phyloP scores from a whole-genome alignment of 441 rosid species.

The Omphalea diandra region DNA sequence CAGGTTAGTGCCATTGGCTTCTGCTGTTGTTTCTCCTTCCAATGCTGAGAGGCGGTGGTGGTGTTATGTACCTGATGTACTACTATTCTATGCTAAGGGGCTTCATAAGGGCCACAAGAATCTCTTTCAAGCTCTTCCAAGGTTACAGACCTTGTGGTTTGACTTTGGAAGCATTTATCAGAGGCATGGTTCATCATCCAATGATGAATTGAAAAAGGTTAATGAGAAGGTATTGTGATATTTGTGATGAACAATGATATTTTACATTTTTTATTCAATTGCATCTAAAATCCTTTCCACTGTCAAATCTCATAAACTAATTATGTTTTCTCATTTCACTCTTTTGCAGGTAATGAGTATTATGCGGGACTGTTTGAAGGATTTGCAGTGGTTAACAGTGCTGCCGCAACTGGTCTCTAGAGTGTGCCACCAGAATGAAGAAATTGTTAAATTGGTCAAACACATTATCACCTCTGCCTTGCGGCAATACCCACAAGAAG shows the following conservation, averaged over 20 bases:
- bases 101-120: constrained; percentile 94
- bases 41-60: constrained; percentile 80
- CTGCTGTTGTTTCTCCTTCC: constrained; percentile 41
- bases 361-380: constrained; percentile 96
- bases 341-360: constrained; percentile 75
- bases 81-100: constrained; percentile 91
- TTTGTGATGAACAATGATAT: background rate
- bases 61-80: constrained; percentile 72
- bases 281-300: constrained; percentile 6
- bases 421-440: constrained; percentile 97
- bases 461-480: constrained; percentile 85
- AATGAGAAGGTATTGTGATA: constrained; percentile 60
- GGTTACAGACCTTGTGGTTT: constrained; percentile 97
- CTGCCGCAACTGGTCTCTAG: constrained; percentile 98
- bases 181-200: constrained; percentile 50
- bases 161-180: constrained; percentile 91
- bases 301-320: constrained; percentile 10
- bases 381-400: constrained; percentile 97
- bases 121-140: constrained; percentile 99
- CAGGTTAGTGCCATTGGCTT: constrained; percentile 46
- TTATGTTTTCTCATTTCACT: constrained; percentile 15
- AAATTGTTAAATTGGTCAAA: constrained; percentile 77
- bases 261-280: background rate
- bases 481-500: constrained; percentile 91
- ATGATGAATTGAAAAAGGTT: constrained; percentile 69